Percentiles rank a stretch among this genome's conserved stretches.
Conservation (phyloP, 148 eudicot genomes). For the Chenopodium quinoa region DNA sequence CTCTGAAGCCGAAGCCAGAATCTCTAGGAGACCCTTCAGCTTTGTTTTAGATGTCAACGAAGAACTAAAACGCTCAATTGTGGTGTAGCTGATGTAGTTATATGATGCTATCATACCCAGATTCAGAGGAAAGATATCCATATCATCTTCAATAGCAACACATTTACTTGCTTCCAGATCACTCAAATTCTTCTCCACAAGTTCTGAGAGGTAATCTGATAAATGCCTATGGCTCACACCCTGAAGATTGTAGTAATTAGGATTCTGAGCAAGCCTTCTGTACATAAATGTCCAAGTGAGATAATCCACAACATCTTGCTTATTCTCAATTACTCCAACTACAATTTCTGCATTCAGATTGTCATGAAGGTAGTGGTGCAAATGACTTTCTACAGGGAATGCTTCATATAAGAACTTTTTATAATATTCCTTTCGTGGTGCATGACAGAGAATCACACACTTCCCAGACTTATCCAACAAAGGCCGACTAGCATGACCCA, state of each 20-base stretch:
- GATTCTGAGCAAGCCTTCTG: slow-evolving; percentile 92
- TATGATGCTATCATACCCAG: slow-evolving; percentile 98
- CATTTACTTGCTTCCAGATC: slow-evolving; percentile 87
- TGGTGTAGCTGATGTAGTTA: slow-evolving; percentile 84
- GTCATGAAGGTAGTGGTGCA: slow-evolving; percentile 83
- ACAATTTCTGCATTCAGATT: slow-evolving; percentile 92
- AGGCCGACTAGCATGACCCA: slow-evolving; percentile 96
- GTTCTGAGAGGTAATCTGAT: slow-evolving; percentile 90
- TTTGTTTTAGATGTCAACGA: slow-evolving; percentile 70
- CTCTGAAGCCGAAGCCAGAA: slow-evolving; percentile 82
- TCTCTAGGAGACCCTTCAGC: slow-evolving; percentile 85
- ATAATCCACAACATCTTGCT: slow-evolving; percentile 97
- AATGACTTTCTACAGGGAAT: slow-evolving; percentile 90
- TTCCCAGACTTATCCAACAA: slow-evolving; percentile 78
- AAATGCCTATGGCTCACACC: slow-evolving; percentile 92
- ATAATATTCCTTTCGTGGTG: slow-evolving; percentile 88
- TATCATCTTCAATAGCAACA: slow-evolving; percentile 73
- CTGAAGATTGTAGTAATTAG: slow-evolving; percentile 93
- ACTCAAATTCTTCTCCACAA: slow-evolving; percentile 74
- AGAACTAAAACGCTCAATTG: slow-evolving; percentile 85
- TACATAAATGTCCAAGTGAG: slow-evolving; percentile 96
- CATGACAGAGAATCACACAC: slow-evolving; percentile 91
- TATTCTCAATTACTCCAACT: slow-evolving; percentile 72
- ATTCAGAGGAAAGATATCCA: slow-evolving; percentile 67
- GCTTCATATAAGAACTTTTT: slow-evolving; percentile 92